Percentiles rank a stretch among this genome's conserved stretches.
These are phyloP conservation scores for Xylaria sp. DNA, from an alignment of 2,329 filamentous ascomycete genomes.

Conservation along the genomic window DNA sequence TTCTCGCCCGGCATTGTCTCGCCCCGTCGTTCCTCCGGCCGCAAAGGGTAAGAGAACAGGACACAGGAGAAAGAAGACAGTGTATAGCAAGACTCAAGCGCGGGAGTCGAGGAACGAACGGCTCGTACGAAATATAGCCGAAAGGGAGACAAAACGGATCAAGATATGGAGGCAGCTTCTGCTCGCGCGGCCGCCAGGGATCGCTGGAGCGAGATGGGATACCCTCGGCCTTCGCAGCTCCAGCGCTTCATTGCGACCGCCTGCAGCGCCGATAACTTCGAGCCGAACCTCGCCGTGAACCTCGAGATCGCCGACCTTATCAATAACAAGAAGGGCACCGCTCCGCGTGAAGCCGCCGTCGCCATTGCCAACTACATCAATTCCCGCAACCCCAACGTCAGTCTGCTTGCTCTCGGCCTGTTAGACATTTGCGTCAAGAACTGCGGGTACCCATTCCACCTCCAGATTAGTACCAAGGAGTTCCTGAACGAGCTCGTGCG, in stretches of 20 bases:
- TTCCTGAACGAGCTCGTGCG: conserved; percentile 97
- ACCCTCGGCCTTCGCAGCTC: conserved; percentile 75
- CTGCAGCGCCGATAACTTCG: conserved; percentile 95
- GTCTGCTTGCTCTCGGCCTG: conserved; percentile 80
- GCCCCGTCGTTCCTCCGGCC: not conserved
- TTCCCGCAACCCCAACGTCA: conserved; percentile 93
- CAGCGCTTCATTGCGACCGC: conserved; percentile 95
- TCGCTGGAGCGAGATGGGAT: conserved; percentile 79
- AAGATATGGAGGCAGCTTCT: conserved; percentile 81
- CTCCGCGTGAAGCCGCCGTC: conserved; percentile 89
- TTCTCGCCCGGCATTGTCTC: no score
- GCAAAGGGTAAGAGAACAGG: not conserved
- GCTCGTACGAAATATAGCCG: not conserved
- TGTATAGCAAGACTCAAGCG: no score
- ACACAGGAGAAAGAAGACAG: not conserved
- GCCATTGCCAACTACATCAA: conserved; percentile 94
- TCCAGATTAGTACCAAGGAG: conserved; percentile 97
- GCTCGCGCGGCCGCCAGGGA: conserved; percentile 93
- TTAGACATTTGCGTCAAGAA: conserved; percentile 99
- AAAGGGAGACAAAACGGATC: not conserved
- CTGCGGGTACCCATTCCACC: conserved; percentile 97
- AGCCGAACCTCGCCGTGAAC: conserved; percentile 92
- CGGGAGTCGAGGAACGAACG: not conserved
- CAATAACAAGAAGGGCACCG: conserved; percentile 94
- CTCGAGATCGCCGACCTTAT: conserved; percentile 95